These are phyloP conservation scores for Termitomyces sp. DNA, from an alignment of 768 basidiomycete species.

Conservation along the genomic window DNA sequence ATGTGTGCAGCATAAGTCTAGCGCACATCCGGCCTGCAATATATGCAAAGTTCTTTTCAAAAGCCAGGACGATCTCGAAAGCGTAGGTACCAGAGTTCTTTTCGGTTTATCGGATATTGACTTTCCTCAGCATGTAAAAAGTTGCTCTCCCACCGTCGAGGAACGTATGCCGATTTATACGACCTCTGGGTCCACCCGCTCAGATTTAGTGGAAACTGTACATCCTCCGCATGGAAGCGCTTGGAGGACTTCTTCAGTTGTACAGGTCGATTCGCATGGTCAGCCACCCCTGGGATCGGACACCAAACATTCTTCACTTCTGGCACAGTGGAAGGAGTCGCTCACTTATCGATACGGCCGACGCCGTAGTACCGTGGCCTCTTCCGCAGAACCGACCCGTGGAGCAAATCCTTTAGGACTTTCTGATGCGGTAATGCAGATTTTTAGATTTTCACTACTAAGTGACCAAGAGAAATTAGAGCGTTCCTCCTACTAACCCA, in stretches of 20 bases:
- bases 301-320: neutral
- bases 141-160: neutral
- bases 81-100: neutral
- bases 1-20: neutral
- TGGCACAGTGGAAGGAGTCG: neutral
- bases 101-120: neutral
- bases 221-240: neutral
- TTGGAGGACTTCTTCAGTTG: neutral
- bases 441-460: neutral
- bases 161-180: neutral
- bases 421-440: neutral
- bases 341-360: neutral
- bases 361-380: too few species aligned
- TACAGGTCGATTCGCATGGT: neutral
- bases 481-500: neutral
- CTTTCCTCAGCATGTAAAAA: neutral
- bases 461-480: neutral
- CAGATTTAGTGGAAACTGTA: neutral
- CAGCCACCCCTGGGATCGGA: neutral
- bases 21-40: neutral
- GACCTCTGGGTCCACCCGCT: neutral
- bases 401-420: neutral
- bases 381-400: neutral
- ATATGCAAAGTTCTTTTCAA: neutral
- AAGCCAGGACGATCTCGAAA: neutral